Percentiles rank a stretch among this genome's conserved stretches.
Evolutionary conservation across 352 stramenopile species (phyloP).

Genomic region (Halophytophthora batemanensis): DNA sequence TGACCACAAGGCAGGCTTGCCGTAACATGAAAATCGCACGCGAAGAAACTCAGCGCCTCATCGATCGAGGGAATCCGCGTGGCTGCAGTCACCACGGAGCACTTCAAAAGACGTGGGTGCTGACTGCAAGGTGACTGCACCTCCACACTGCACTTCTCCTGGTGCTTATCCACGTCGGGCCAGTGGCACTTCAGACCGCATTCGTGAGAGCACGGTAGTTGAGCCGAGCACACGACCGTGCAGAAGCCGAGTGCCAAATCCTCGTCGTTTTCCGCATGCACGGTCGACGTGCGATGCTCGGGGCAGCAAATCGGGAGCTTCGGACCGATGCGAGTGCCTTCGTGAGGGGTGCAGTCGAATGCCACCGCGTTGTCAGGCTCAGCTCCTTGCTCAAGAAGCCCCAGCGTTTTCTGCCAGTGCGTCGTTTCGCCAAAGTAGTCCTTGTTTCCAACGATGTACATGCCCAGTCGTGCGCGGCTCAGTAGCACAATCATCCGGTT

Average conservation of each 20-base stretch:
- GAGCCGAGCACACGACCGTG: conserved; percentile 50
- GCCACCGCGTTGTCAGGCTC: conserved; percentile 34
- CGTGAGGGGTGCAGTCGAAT: conserved; percentile 36
- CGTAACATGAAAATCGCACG: conserved; percentile 51
- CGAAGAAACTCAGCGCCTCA: conserved; percentile 45
- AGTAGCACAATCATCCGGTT: conserved; percentile 90
- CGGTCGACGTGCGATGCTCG: conserved; percentile 44
- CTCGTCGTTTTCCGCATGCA: conserved; percentile 27
- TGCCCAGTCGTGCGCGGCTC: conserved; percentile 78
- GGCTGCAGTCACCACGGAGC: conserved; percentile 38
- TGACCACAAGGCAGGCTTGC: conserved; percentile 69
- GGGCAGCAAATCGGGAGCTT: conserved; percentile 79
- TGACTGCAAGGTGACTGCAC: conserved; percentile 65
- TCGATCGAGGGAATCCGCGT: conserved; percentile 23
- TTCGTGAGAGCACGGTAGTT: conserved; percentile 59
- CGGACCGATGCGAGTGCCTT: conserved; percentile 41
- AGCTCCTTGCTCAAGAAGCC: conserved; percentile 39
- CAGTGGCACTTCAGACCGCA: conserved; percentile 76
- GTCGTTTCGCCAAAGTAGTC: conserved; percentile 73
- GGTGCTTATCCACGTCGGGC: conserved; percentile 54
- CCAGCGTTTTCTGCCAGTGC: conserved; percentile 80
- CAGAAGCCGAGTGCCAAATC: conserved; percentile 78
- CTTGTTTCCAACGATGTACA: conserved; percentile 83
- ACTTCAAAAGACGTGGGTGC: conserved; percentile 52
- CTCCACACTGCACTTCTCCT: conserved; percentile 44